These are phyloP conservation scores for Tricholoma matsutake DNA, from an alignment of 768 basidiomycete species.

Conservation along the genomic window DNA sequence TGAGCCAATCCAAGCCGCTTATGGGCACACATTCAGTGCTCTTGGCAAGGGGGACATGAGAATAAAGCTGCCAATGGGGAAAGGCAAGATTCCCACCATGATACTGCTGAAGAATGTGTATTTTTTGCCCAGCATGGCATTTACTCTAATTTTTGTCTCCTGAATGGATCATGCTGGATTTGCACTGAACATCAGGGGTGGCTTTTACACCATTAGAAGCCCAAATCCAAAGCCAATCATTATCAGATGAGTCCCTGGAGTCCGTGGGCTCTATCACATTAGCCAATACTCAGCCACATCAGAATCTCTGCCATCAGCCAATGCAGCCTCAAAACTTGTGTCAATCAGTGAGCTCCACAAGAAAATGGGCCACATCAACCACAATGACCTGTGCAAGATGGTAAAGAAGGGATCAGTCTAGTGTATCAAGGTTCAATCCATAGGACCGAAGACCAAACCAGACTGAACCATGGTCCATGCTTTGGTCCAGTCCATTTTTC, in stretches of 20 bases:
- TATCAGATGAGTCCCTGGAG: conserved; percentile 21
- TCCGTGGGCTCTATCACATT: conserved; percentile 26
- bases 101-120: conserved; percentile 21
- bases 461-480: too few relatives aligned
- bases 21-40: conserved; percentile 24
- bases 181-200: background rate
- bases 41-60: conserved; percentile 26
- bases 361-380: conserved; percentile 33
- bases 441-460: too few relatives aligned
- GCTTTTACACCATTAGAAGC: background rate
- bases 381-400: conserved; percentile 19
- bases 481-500: too few relatives aligned
- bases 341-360: conserved; percentile 31
- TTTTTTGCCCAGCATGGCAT: conserved; percentile 25
- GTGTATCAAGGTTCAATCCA: too few relatives aligned
- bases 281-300: background rate
- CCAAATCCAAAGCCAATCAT: background rate
- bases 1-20: conserved; percentile 24
- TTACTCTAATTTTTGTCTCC: conserved; percentile 25
- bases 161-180: conserved; percentile 17
- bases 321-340: conserved; percentile 9
- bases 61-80: conserved; percentile 23
- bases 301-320: conserved; percentile 9
- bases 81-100: conserved; percentile 11
- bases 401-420: too few relatives aligned